Percentiles rank a stretch among this genome's conserved stretches.
Conservation (phyloP, 2,329 filamentous ascomycete genomes). For the Cryphonectria carpinicola region DNA sequence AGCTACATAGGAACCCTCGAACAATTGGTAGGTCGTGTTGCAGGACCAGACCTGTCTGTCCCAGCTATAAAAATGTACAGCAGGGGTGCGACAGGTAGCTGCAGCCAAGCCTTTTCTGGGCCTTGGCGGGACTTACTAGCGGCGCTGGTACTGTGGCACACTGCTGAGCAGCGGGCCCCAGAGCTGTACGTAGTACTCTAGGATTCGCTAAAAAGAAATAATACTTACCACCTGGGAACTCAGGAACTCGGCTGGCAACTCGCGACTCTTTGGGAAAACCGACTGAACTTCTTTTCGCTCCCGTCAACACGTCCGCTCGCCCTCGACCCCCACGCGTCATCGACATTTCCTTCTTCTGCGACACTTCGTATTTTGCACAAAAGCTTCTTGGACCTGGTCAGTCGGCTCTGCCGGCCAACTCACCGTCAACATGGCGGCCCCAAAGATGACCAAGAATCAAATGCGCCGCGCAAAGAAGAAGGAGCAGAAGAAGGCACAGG, state of each 20-base stretch:
- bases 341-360: background rate
- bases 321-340: background rate
- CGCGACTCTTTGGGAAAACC: background rate
- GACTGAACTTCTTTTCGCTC: background rate
- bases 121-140: background rate
- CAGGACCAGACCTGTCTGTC: background rate
- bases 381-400: background rate
- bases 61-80: slow-evolving; percentile 10
- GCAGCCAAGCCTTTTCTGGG: slow-evolving; percentile 8
- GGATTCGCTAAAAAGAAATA: background rate
- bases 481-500: slow-evolving; percentile 74
- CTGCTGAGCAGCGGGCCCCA: background rate
- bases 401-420: slow-evolving; percentile 11
- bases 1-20: slow-evolving; percentile 1
- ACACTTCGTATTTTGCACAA: background rate
- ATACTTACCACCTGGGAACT: background rate
- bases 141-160: background rate
- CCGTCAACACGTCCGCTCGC: background rate
- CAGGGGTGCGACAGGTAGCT: slow-evolving; percentile 12
- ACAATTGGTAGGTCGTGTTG: background rate
- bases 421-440: slow-evolving; percentile 57
- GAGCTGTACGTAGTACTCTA: background rate
- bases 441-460: slow-evolving; percentile 92
- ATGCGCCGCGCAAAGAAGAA: slow-evolving; percentile 93
- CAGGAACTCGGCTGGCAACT: slow-evolving; percentile 10